Conservation (phyloP, 2,329 filamentous ascomycete genomes). For the Herpotrichia juniperi region DNA sequence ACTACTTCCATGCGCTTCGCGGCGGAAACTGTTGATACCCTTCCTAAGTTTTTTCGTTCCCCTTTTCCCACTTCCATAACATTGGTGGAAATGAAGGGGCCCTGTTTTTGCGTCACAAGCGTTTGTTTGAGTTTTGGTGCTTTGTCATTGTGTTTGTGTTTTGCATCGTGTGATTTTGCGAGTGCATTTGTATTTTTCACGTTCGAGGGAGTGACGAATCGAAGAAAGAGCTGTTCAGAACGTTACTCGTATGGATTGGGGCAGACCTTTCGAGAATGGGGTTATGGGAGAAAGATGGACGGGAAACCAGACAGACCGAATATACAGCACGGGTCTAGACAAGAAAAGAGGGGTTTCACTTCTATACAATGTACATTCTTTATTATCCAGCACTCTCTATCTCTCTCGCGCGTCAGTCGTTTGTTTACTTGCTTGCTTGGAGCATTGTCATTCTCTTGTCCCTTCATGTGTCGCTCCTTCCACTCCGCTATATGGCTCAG, state of each 20-base stretch:
- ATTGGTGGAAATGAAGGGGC: neutral
- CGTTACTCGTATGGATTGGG: neutral
- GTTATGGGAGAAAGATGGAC: neutral
- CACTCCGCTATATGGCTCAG: neutral
- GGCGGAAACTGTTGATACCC: conserved; percentile 43
- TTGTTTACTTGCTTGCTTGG: neutral
- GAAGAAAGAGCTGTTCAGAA: conserved; percentile 9
- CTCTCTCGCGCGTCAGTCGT: neutral
- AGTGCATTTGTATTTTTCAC: conserved; percentile 5
- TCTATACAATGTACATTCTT: conserved; percentile 34
- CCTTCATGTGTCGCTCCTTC: neutral
- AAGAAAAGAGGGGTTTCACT: conserved; percentile 14
- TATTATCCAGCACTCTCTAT: neutral
- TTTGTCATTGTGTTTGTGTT: conserved; percentile 5
- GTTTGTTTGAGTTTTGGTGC: neutral
- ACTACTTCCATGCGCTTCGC: conserved; percentile 34
- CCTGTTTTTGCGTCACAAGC: neutral
- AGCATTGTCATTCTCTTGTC: neutral
- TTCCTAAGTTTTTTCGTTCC: conserved; percentile 12
- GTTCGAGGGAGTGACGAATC: conserved; percentile 9
- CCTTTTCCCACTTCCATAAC: conserved; percentile 8
- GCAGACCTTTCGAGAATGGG: neutral
- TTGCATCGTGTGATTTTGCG: conserved; percentile 12
- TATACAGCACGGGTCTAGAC: neutral
- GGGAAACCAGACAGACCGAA: neutral